Percentiles rank a stretch among this genome's conserved stretches.
Evolutionary conservation across 1,284 basidiomycete species (phyloP).

Genomic region (Fomitiporia mediterranea): DNA sequence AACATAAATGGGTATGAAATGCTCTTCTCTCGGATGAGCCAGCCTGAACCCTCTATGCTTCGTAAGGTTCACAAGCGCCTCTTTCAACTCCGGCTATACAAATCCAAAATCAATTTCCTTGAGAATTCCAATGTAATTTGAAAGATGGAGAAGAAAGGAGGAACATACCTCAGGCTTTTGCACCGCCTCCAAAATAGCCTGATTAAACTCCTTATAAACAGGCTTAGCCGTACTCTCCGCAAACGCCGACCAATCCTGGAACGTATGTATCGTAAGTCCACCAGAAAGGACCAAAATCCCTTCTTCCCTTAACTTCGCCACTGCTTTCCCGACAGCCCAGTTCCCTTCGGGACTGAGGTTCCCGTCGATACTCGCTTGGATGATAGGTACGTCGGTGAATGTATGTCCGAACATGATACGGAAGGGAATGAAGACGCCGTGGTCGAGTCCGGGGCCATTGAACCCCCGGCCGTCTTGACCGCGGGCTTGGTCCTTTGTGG

Average conservation of each 20-base stretch:
- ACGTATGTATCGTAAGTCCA: slow-evolving; percentile 64
- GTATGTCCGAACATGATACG: slow-evolving; percentile 69
- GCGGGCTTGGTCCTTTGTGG: slow-evolving; percentile 46
- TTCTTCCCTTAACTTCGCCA: slow-evolving; percentile 56
- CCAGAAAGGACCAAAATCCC: slow-evolving; percentile 67
- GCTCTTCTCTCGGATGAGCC: slow-evolving; percentile 67
- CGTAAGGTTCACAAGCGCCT: slow-evolving; percentile 45
- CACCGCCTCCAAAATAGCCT: slow-evolving; percentile 54
- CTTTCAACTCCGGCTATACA: slow-evolving; percentile 37
- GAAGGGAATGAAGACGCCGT: slow-evolving; percentile 76
- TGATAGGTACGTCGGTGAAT: slow-evolving; percentile 54
- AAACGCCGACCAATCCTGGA: slow-evolving; percentile 52
- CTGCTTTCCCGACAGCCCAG: slow-evolving; percentile 60
- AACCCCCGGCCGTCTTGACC: slow-evolving; percentile 68
- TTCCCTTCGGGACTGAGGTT: slow-evolving; percentile 56
- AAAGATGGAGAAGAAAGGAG: slow-evolving; percentile 20
- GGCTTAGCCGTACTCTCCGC: slow-evolving; percentile 43
- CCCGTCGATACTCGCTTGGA: slow-evolving; percentile 67
- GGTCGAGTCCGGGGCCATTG: slow-evolving; percentile 55
- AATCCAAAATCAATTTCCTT: slow-evolving; percentile 1
- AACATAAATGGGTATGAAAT: slow-evolving; percentile 69
- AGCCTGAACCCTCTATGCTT: slow-evolving; percentile 56
- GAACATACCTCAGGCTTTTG: slow-evolving; percentile 44
- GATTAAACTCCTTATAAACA: slow-evolving; percentile 51
- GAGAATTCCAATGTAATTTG: slow-evolving; percentile 21